A percentile compares a stretch with the other conserved stretches of the same genome.
Conservation (phyloP, 371 early-diverging fungal genomes). For the Syncephalastrum contaminatum region DNA sequence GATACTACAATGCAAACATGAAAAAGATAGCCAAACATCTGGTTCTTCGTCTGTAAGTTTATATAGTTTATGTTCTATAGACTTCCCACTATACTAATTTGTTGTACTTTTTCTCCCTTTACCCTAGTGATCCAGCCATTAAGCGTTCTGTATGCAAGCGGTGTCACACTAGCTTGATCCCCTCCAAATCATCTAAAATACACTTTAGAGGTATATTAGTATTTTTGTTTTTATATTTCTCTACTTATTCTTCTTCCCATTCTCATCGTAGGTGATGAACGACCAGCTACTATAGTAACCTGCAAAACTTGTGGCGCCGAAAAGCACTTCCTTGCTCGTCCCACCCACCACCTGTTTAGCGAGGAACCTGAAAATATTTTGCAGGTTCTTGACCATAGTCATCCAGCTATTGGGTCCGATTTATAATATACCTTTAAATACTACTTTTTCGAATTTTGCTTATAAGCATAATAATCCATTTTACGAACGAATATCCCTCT, state of each 20-base stretch:
- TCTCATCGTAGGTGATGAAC: too few relatives aligned
- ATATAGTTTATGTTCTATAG: not conserved
- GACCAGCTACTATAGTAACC: too few relatives aligned
- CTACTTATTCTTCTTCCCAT: too few relatives aligned
- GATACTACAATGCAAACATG: conserved; percentile 38
- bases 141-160: conserved; percentile 41
- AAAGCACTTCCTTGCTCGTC: conserved; percentile 10
- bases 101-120: not conserved
- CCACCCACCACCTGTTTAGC: conserved; percentile 7
- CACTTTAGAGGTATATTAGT: conserved; percentile 29
- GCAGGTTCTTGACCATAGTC: too few relatives aligned
- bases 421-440: too few relatives aligned
- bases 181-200: conserved; percentile 25
- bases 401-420: too few relatives aligned
- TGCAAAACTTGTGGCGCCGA: conserved; percentile 14
- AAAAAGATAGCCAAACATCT: conserved; percentile 32
- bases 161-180: conserved; percentile 38
- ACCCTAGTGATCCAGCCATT: conserved; percentile 33
- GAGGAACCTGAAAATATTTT: conserved; percentile 7
- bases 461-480: too few relatives aligned
- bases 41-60: conserved; percentile 37
- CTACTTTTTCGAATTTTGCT: too few relatives aligned
- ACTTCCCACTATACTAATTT: not conserved
- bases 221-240: not conserved
- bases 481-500: too few relatives aligned